phyloP scores from a whole-genome alignment of 2,329 filamentous ascomycete genomes.

The Aspergillus viridinutans region DNA sequence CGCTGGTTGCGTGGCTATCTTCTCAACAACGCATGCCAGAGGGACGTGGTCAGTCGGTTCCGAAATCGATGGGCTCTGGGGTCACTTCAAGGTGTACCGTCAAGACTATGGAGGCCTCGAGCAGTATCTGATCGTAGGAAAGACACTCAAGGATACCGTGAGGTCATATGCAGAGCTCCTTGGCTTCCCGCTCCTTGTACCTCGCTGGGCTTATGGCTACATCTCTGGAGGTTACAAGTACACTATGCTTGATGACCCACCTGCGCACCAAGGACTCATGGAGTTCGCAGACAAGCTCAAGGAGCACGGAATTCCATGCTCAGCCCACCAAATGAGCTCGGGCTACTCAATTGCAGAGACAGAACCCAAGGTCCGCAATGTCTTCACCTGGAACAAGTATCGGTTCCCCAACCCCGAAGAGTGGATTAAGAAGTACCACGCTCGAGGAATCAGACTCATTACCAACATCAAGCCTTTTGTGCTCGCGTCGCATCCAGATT shows the following conservation, averaged over 20 bases:
- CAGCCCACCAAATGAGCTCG: constrained; percentile 67
- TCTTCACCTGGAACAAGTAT: constrained; percentile 67
- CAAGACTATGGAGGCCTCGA: constrained; percentile 70
- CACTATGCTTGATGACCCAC: constrained; percentile 54
- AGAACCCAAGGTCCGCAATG: constrained; percentile 66
- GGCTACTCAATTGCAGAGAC: constrained; percentile 66
- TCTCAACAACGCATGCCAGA: constrained; percentile 63
- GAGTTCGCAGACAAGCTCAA: constrained; percentile 59
- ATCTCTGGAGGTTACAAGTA: constrained; percentile 65
- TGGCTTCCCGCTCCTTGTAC: constrained; percentile 64
- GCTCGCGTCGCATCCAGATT: constrained; percentile 62
- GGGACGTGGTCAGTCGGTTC: constrained; percentile 64
- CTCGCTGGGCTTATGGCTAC: constrained; percentile 70
- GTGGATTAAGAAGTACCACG: constrained; percentile 60
- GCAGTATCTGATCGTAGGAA: constrained; percentile 65
- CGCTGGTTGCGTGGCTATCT: constrained; percentile 60
- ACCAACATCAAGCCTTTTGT: constrained; percentile 73
- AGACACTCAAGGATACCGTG: constrained; percentile 63
- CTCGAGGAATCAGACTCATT: constrained; percentile 62
- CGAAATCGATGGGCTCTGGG: constrained; percentile 73
- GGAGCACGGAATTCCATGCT: constrained; percentile 64
- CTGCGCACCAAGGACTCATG: constrained; percentile 54
- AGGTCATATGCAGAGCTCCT: constrained; percentile 63
- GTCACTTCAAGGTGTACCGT: constrained; percentile 68
- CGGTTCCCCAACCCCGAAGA: constrained; percentile 65